A percentile compares a stretch with the other conserved stretches of the same genome.
Evolutionary conservation across 441 rosid species (phyloP).

Genomic region (Jatropha podagrica): DNA sequence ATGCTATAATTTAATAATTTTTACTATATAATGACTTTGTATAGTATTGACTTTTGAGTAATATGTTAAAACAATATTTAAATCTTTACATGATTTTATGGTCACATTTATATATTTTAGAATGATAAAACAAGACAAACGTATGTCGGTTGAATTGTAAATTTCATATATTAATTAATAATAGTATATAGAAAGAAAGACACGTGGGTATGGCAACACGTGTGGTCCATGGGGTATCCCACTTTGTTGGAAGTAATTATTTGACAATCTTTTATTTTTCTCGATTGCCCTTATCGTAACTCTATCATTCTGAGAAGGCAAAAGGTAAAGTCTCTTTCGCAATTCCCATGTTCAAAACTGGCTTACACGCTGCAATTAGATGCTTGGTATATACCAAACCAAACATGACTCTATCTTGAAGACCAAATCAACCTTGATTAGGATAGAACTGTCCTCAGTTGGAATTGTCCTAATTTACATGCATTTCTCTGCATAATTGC

Average conservation of each 20-base stretch:
- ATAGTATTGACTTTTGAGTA: no score
- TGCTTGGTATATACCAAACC: constrained; percentile 19
- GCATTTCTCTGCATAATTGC: background rate
- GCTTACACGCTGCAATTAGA: background rate
- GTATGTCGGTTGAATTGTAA: no score
- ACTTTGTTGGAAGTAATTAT: constrained; percentile 11
- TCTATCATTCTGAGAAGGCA: background rate
- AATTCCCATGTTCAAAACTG: background rate
- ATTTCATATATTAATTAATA: background rate
- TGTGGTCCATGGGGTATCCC: constrained; percentile 25
- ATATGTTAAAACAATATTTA: no score
- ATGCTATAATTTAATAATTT: no score
- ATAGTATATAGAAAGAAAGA: background rate
- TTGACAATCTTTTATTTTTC: background rate
- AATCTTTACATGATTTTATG: no score
- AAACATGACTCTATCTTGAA: background rate
- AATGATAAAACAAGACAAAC: no score
- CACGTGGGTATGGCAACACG: constrained; percentile 16
- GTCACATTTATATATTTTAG: no score
- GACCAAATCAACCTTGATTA: constrained; percentile 10
- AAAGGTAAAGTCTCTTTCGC: background rate
- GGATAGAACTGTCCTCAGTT: background rate
- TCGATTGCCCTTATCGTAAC: background rate
- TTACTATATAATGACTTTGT: no score
- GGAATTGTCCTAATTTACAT: background rate